Evolutionary conservation across 2,329 filamentous ascomycete species (phyloP).

Genomic region (Sarocladium strictum): DNA sequence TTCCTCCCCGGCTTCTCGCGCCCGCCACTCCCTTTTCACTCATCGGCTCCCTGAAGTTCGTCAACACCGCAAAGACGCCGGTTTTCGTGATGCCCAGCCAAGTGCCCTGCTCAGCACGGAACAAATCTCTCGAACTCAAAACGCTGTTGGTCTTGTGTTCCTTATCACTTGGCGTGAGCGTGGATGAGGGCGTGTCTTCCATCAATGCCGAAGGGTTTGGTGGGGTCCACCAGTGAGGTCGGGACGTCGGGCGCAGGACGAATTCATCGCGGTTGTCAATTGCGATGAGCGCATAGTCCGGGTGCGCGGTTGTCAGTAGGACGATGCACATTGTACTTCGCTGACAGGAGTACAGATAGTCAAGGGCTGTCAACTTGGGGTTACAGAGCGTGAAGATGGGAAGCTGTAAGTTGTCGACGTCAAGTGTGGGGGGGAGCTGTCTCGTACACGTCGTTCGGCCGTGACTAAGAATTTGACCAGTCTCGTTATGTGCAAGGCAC

Average conservation of each 20-base stretch:
- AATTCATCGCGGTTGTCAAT: conserved; percentile 76
- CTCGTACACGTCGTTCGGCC: neutral
- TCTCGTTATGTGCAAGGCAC: too few species aligned
- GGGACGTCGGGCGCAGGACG: conserved; percentile 57
- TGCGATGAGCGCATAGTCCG: conserved; percentile 67
- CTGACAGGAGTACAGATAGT: neutral
- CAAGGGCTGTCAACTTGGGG: neutral
- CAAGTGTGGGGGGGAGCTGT: neutral
- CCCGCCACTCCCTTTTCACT: conserved; percentile 38
- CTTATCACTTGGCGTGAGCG: neutral
- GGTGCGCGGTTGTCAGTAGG: conserved; percentile 68
- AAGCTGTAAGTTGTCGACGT: conserved; percentile 1
- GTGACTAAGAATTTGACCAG: neutral
- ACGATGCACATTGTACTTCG: conserved; percentile 65
- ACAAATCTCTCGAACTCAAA: conserved; percentile 56
- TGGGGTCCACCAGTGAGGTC: conserved; percentile 58
- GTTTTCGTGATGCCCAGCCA: conserved; percentile 59
- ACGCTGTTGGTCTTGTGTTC: conserved; percentile 20
- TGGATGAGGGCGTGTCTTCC: neutral
- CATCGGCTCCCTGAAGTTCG: conserved; percentile 55
- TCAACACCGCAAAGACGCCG: conserved; percentile 58
- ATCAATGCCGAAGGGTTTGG: conserved; percentile 15
- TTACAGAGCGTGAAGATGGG: neutral
- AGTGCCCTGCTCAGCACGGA: conserved; percentile 56
- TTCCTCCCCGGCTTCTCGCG: conserved; percentile 53